Percentiles rank a stretch among this genome's conserved stretches.
Conservation (phyloP, 208 protist genomes). For the Leptomonas pyrrhocoris region DNA sequence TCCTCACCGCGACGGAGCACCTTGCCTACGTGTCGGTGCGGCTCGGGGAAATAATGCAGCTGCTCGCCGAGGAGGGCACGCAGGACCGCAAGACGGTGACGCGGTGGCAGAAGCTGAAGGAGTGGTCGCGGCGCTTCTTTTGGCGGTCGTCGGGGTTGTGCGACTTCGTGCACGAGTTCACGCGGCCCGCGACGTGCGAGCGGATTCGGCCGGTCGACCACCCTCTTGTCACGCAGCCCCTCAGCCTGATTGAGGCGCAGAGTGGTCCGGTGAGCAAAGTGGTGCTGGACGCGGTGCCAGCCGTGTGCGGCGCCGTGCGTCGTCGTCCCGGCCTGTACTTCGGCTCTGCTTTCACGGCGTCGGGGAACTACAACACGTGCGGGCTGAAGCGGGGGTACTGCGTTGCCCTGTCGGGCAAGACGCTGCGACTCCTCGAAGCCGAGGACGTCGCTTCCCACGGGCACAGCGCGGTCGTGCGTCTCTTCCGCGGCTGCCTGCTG, state of each 20-base stretch:
- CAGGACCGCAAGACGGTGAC: constrained; percentile 6
- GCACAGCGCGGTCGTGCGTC: constrained; percentile 33
- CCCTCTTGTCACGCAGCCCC: constrained; percentile 32
- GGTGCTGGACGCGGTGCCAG: constrained; percentile 24
- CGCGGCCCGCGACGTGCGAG: constrained; percentile 34
- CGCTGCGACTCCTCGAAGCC: constrained; percentile 49
- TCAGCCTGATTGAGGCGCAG: constrained; percentile 21
- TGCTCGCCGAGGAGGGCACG: constrained; percentile 4
- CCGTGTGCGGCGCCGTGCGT: constrained; percentile 19
- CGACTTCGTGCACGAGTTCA: constrained; percentile 69
- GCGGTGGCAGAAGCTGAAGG: constrained; percentile 26
- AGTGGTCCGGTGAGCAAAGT: constrained; percentile 16
- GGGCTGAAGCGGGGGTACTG: constrained; percentile 30
- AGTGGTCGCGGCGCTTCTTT: constrained; percentile 29
- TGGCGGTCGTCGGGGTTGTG: constrained; percentile 53
- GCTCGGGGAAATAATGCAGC: constrained; percentile 35
- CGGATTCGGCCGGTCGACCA: constrained; percentile 48
- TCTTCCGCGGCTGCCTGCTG: constrained; percentile 58
- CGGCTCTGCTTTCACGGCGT: constrained; percentile 16
- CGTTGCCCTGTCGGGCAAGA: constrained; percentile 65
- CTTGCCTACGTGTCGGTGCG: constrained; percentile 39
- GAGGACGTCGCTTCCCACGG: constrained; percentile 29
- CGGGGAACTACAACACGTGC: constrained; percentile 13
- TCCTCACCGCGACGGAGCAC: constrained; percentile 39
- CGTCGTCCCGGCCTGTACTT: constrained; percentile 19